Conservation (phyloP, 371 early-diverging fungal genomes). For the Parasitella parasitica region DNA sequence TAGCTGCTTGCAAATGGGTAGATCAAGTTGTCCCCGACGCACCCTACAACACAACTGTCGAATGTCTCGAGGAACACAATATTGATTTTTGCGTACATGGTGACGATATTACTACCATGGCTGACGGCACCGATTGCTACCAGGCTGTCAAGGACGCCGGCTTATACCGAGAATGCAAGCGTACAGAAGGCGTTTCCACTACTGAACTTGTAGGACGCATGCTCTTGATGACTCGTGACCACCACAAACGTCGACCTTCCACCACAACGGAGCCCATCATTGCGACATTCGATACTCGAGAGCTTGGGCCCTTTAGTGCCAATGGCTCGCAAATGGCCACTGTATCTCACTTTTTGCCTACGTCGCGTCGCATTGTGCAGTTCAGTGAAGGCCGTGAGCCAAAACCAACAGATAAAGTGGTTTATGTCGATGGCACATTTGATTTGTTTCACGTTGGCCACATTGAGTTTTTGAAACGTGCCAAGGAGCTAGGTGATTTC, state of each 20-base stretch:
- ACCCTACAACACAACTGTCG: constrained; percentile 90
- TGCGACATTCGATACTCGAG: constrained; percentile 6
- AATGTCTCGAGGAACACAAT: constrained; percentile 78
- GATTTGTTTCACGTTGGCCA: constrained; percentile 98
- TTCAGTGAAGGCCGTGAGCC: constrained; percentile 86
- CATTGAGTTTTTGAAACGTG: constrained; percentile 89
- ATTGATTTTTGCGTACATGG: constrained; percentile 96
- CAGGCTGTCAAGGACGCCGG: constrained; percentile 93
- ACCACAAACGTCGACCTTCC: constrained; percentile 54
- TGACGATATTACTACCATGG: constrained; percentile 93
- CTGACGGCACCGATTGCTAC: constrained; percentile 96
- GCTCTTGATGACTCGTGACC: constrained; percentile 89
- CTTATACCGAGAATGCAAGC: constrained; percentile 89
- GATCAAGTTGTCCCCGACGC: constrained; percentile 94
- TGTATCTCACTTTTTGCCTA: constrained; percentile 87
- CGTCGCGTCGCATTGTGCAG: constrained; percentile 83
- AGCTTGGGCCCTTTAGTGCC: constrained; percentile 9
- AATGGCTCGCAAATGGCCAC: constrained; percentile 6
- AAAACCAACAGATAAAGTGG: constrained; percentile 61
- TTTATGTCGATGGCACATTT: constrained; percentile 97
- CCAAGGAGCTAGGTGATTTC: constrained; percentile 84
- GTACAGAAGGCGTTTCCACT: constrained; percentile 92
- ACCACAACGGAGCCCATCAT: not conserved
- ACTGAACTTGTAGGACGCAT: constrained; percentile 96
- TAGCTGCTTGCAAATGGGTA: constrained; percentile 96